Conservation (phyloP, 495 filamentous ascomycete genomes). For the Penicillium paradoxum region DNA sequence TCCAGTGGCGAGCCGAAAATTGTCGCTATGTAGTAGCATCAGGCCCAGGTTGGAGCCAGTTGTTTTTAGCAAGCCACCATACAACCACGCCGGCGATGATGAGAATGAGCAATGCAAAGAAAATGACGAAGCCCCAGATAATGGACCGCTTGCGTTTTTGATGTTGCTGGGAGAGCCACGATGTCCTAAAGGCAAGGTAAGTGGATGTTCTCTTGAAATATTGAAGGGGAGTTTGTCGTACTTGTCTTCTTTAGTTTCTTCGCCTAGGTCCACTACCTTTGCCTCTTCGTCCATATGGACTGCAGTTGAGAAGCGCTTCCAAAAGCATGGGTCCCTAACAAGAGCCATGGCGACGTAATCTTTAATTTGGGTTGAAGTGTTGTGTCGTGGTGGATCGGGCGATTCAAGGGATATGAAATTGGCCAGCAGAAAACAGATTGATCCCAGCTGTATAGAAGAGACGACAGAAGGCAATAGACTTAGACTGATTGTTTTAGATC, state of each 20-base stretch:
- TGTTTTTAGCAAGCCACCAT: constrained; percentile 38
- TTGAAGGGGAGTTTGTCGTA: not conserved
- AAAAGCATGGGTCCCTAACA: constrained; percentile 57
- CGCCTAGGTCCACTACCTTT: constrained; percentile 12
- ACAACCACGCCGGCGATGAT: constrained; percentile 29
- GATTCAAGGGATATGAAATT: not conserved
- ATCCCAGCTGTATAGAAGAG: not conserved
- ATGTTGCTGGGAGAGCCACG: constrained; percentile 34
- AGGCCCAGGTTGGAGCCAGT: constrained; percentile 31
- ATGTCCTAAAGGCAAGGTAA: constrained; percentile 10
- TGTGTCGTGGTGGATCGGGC: not conserved
- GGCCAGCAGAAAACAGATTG: not conserved
- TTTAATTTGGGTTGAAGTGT: not conserved
- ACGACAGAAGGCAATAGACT: no score
- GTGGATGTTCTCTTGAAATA: not conserved
- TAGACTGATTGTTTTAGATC: not conserved
- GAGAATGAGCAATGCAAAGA: constrained; percentile 25
- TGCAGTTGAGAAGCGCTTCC: constrained; percentile 57
- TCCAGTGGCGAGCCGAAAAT: not conserved
- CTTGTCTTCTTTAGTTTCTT: constrained; percentile 9
- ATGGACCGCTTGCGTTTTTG: constrained; percentile 31
- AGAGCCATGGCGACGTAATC: constrained; percentile 30
- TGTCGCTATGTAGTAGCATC: not conserved
- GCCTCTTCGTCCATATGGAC: constrained; percentile 47
- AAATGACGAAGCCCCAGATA: constrained; percentile 33